These are phyloP conservation scores for Arabidopsis lyrata DNA, from an alignment of 441 rosid species.

Conservation along the genomic window DNA sequence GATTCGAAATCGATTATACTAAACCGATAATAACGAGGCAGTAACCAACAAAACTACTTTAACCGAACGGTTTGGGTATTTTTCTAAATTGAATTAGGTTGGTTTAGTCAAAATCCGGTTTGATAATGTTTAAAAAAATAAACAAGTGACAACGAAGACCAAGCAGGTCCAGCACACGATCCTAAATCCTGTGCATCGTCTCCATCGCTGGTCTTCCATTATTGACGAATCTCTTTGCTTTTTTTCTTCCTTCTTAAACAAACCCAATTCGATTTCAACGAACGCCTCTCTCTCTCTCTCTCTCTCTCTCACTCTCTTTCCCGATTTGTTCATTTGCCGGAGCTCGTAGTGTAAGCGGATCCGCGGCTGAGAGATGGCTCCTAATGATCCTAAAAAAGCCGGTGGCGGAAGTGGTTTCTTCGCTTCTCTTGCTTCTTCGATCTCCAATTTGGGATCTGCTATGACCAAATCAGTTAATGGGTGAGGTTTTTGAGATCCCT, in stretches of 20 bases:
- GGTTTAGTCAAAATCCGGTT: conserved; percentile 28
- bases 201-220: conserved; percentile 44
- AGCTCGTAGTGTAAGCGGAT: conserved; percentile 18
- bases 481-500: conserved; percentile 52
- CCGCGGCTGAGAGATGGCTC: conserved; percentile 56
- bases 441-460: conserved; percentile 70
- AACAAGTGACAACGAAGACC: conserved; percentile 46
- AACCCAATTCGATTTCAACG: conserved; percentile 10
- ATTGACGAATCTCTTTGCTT: conserved; percentile 36
- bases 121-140: conserved; percentile 20
- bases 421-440: conserved; percentile 71
- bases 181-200: conserved; percentile 43
- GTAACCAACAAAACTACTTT: not conserved
- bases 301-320: not conserved
- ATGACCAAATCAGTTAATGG: conserved; percentile 94
- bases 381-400: conserved; percentile 69
- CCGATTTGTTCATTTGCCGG: conserved; percentile 21
- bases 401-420: conserved; percentile 69
- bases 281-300: not conserved
- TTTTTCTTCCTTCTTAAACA: conserved; percentile 18
- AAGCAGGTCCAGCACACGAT: conserved; percentile 31
- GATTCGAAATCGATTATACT: too few relatives aligned
- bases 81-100: not conserved
- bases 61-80: conserved; percentile 16
- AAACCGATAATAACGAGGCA: conserved; percentile 9